Conservation (phyloP, 768 basidiomycete species). For the Mycena haematopus region DNA sequence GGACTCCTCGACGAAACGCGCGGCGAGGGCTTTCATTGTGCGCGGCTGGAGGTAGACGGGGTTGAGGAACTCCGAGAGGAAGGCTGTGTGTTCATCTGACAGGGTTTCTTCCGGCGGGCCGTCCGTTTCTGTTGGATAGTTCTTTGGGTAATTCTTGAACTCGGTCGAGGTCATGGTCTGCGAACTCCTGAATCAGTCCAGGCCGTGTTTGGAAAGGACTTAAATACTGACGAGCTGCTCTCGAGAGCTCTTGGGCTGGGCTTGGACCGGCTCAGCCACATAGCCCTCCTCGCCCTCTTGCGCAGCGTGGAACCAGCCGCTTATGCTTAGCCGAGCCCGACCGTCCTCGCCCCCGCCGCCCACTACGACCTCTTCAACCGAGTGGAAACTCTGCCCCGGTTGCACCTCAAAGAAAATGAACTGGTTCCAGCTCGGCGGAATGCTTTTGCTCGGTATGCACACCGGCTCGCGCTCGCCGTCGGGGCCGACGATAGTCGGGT, state of each 20-base stretch:
- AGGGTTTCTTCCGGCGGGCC: constrained; percentile 59
- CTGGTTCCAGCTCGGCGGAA: constrained; percentile 88
- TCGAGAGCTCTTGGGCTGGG: constrained; percentile 76
- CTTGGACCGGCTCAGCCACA: constrained; percentile 51
- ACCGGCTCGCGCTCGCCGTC: constrained; percentile 76
- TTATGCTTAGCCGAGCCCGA: constrained; percentile 81
- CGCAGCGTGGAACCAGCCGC: constrained; percentile 96
- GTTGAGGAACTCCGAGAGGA: constrained; percentile 86
- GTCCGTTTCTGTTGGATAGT: constrained; percentile 54
- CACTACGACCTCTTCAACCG: constrained; percentile 95
- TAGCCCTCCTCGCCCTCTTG: constrained; percentile 93
- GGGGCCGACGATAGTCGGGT: constrained; percentile 69
- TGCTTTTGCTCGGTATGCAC: constrained; percentile 63
- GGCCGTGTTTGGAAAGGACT: constrained; percentile 13
- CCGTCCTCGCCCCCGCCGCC: constrained; percentile 72
- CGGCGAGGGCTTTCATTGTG: constrained; percentile 79
- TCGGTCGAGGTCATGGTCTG: constrained; percentile 68
- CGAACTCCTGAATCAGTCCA: constrained; percentile 12
- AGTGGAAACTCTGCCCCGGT: constrained; percentile 94
- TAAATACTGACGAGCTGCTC: constrained; percentile 84
- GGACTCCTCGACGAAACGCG: constrained; percentile 85
- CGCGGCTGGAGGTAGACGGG: constrained; percentile 87
- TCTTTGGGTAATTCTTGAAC: constrained; percentile 61
- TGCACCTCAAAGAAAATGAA: constrained; percentile 92
- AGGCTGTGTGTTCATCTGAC: constrained; percentile 63